Evolutionary conservation across 257 asterid genomes (phyloP).

Genomic region (Penstemon barbatus): DNA sequence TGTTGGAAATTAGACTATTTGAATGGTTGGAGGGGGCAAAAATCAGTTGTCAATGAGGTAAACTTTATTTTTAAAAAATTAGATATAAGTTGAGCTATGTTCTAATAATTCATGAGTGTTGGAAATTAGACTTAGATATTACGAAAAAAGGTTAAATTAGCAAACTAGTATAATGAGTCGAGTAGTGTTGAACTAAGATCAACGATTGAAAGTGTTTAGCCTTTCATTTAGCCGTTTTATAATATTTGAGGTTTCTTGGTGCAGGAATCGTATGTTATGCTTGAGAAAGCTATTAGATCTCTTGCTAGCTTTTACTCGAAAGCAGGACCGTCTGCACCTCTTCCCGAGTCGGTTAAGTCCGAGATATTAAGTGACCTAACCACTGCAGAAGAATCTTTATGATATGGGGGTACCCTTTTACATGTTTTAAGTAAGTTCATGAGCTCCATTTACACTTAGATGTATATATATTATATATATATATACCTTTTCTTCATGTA

Average conservation of each 20-base stretch:
- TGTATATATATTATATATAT: too few species aligned
- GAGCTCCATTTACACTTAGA: too few species aligned
- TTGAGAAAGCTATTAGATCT: conserved; percentile 82
- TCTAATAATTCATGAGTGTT: too few species aligned
- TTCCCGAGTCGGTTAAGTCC: conserved; percentile 61
- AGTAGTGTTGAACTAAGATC: not conserved
- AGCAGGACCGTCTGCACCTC: conserved; percentile 87
- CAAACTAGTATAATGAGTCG: too few species aligned
- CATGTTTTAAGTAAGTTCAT: too few species aligned
- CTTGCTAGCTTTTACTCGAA: conserved; percentile 80
- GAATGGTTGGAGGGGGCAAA: conserved; percentile 77
- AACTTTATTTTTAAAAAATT: not conserved
- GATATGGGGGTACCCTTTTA: conserved; percentile 5
- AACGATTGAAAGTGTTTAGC: not conserved
- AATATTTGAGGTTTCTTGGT: conserved; percentile 12
- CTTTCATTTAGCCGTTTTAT: not conserved
- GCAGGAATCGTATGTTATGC: conserved; percentile 84
- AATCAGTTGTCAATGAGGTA: conserved; percentile 71
- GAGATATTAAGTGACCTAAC: conserved; percentile 59
- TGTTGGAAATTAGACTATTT: conserved; percentile 24
- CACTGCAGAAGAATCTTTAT: conserved; percentile 63
- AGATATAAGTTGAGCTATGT: not conserved
- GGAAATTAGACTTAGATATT: not conserved
- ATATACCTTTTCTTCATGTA: too few species aligned
- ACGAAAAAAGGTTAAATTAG: not conserved